Percentiles rank a stretch among this genome's conserved stretches.
phyloP scores from a whole-genome alignment of 1,284 basidiomycete genomes.

The Wolfiporia cocos region DNA sequence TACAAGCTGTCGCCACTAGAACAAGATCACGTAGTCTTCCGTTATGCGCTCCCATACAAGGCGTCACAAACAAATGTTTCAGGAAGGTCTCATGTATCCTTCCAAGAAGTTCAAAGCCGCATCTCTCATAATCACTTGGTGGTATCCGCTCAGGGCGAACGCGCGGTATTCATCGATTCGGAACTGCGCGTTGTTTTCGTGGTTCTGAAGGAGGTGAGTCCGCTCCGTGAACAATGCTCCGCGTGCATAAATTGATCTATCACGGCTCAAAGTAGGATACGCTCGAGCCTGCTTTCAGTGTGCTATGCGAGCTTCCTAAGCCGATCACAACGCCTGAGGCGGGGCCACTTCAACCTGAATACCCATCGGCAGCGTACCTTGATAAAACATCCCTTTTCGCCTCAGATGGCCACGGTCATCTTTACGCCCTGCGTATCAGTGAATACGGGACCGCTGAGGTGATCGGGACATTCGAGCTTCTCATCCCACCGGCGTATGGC shows the following conservation, averaged over 20 bases:
- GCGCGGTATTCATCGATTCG: conserved; percentile 68
- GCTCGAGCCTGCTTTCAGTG: conserved; percentile 46
- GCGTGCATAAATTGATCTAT: conserved; percentile 2
- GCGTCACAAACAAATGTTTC: conserved; percentile 59
- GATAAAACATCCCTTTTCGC: conserved; percentile 47
- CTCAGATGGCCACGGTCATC: conserved; percentile 66
- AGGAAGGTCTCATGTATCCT: conserved; percentile 54
- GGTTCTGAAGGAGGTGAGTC: conserved; percentile 50
- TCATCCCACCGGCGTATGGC: conserved; percentile 19
- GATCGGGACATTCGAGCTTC: conserved; percentile 50
- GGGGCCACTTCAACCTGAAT: conserved; percentile 52
- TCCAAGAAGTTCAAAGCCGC: conserved; percentile 77
- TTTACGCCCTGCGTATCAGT: conserved; percentile 52
- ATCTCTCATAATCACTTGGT: conserved; percentile 83
- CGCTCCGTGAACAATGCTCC: background rate
- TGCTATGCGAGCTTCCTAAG: conserved; percentile 55
- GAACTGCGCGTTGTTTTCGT: conserved; percentile 60
- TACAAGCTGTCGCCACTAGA: conserved; percentile 66
- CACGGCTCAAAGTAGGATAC: conserved; percentile 42
- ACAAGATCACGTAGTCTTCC: conserved; percentile 47
- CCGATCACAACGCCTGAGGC: conserved; percentile 34
- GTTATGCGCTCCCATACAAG: conserved; percentile 44
- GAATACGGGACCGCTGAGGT: conserved; percentile 34
- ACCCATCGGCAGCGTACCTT: conserved; percentile 68
- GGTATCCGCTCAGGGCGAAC: conserved; percentile 37